Evolutionary conservation across 352 stramenopile genomes (phyloP).

Genomic region (Plasmopara halstedii): DNA sequence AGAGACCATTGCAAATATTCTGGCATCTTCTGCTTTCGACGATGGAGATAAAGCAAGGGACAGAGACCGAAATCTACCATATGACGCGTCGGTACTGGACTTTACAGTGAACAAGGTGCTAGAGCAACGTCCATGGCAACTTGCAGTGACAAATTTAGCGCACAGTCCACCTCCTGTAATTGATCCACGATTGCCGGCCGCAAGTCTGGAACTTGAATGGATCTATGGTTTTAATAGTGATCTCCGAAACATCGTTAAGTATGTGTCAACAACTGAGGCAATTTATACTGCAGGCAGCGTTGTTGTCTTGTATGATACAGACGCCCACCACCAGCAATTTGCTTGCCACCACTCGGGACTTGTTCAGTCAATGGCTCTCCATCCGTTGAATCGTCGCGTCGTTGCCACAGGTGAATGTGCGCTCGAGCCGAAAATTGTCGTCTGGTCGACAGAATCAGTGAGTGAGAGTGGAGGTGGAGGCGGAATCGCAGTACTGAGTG

Average conservation of each 20-base stretch:
- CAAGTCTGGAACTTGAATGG: slow-evolving; percentile 69
- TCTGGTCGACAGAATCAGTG: slow-evolving; percentile 48
- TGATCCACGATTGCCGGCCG: slow-evolving; percentile 39
- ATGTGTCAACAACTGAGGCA: slow-evolving; percentile 53
- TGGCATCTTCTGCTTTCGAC: slow-evolving; percentile 18
- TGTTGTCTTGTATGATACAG: slow-evolving; percentile 57
- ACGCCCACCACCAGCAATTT: slow-evolving; percentile 68
- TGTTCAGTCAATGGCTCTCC: slow-evolving; percentile 49
- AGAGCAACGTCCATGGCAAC: slow-evolving; percentile 46
- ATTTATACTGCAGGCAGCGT: slow-evolving; percentile 58
- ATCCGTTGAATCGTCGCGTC: slow-evolving; percentile 39
- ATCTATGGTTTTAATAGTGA: slow-evolving; percentile 77
- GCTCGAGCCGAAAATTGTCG: slow-evolving; percentile 45
- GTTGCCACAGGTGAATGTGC: slow-evolving; percentile 58
- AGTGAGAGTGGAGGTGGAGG: slow-evolving; percentile 21
- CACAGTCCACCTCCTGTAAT: slow-evolving; percentile 50
- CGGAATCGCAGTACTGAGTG: slow-evolving; percentile 42
- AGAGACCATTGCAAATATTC: slow-evolving; percentile 10
- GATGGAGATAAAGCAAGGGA: slow-evolving; percentile 22
- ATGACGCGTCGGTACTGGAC: slow-evolving; percentile 34
- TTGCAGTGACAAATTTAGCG: slow-evolving; percentile 45
- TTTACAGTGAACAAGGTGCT: slow-evolving; percentile 27
- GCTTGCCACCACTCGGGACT: slow-evolving; percentile 51
- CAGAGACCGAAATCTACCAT: slow-evolving; percentile 41
- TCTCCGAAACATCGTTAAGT: slow-evolving; percentile 45